Evolutionary conservation across 768 basidiomycete genomes (phyloP).

Genomic region (Rhodotorula paludigena): DNA sequence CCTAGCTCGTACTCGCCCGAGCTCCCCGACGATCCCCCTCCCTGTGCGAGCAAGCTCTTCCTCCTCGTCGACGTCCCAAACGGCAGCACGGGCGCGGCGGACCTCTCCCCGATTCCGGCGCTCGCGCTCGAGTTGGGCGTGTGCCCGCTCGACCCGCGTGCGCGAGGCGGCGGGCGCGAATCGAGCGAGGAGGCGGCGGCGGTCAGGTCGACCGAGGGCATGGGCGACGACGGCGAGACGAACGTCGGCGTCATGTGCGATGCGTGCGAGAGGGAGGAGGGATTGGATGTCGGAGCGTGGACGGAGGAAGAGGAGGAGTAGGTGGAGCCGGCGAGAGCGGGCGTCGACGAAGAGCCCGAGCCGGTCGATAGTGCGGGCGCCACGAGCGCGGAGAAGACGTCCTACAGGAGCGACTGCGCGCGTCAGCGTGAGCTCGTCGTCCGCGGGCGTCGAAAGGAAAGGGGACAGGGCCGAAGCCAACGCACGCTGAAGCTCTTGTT

Average conservation of each 20-base stretch:
- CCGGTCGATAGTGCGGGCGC: background rate
- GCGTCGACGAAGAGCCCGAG: background rate
- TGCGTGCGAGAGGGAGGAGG: too few species aligned
- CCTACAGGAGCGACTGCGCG: conserved; percentile 5
- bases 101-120: background rate
- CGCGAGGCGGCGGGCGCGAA: background rate
- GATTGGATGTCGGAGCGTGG: too few species aligned
- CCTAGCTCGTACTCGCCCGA: too few species aligned
- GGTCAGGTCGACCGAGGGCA: conserved; percentile 10
- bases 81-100: conserved; percentile 20
- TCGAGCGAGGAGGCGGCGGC: conserved; percentile 6
- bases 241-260: background rate
- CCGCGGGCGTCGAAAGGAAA: too few species aligned
- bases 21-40: too few species aligned
- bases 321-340: background rate
- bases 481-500: background rate
- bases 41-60: too few species aligned
- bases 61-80: conserved; percentile 7
- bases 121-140: background rate
- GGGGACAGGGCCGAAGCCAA: background rate
- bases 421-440: background rate
- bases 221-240: conserved; percentile 19
- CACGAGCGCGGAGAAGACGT: conserved; percentile 30
- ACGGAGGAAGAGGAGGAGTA: background rate
- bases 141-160: background rate